Conservation (phyloP, 306 rosid genomes). For the Quercus alba region DNA sequence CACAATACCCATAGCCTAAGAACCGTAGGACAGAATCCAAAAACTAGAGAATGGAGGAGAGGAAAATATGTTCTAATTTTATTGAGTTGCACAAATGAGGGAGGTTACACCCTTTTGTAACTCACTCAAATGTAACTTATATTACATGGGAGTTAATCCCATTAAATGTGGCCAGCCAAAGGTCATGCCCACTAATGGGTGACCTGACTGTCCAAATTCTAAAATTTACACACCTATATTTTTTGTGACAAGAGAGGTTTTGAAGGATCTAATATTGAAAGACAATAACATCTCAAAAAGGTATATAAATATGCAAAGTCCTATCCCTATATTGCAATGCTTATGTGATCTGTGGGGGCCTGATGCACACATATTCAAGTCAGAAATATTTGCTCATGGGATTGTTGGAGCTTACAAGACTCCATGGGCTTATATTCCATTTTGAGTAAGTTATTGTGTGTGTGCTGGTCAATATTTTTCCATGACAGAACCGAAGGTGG, state of each 20-base stretch:
- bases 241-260: constrained; percentile 28
- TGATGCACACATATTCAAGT: constrained; percentile 50
- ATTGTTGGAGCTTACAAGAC: constrained; percentile 16
- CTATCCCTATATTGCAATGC: constrained; percentile 19
- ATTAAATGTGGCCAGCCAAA: too few species aligned
- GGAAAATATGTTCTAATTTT: too few species aligned
- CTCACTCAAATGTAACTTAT: too few species aligned
- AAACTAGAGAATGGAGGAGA: too few species aligned
- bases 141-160: too few species aligned
- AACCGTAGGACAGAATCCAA: too few species aligned
- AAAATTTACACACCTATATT: constrained; percentile 34
- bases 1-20: too few species aligned
- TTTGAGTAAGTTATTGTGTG: constrained; percentile 47
- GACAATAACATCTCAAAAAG: background rate
- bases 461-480: constrained; percentile 62
- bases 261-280: constrained; percentile 34
- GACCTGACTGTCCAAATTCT: too few species aligned
- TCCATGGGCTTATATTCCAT: constrained; percentile 59
- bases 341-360: constrained; percentile 33
- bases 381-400: too few species aligned
- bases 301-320: constrained; percentile 41
- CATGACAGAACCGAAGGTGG: constrained; percentile 49
- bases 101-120: too few species aligned
- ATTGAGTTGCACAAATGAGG: too few species aligned
- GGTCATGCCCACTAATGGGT: too few species aligned